Evolutionary conservation across 2,329 filamentous ascomycete genomes (phyloP).

Genomic region (Fusarium aywerte): DNA sequence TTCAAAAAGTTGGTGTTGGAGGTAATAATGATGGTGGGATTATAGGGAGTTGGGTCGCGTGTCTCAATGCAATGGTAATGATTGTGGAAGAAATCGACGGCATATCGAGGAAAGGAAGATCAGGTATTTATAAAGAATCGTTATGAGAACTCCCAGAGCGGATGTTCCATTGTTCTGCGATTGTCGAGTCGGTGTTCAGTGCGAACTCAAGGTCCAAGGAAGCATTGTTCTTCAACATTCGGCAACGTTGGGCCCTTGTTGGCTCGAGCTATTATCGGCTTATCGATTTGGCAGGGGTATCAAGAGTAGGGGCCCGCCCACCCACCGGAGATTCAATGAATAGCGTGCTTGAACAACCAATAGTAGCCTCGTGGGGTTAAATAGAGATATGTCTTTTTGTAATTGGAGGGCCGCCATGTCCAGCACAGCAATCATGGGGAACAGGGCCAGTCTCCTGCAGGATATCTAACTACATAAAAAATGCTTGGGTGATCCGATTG

Average conservation of each 20-base stretch:
- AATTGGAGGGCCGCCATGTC: neutral
- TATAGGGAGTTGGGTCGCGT: conserved; percentile 45
- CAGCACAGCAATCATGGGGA: neutral
- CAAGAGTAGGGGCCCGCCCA: conserved; percentile 8
- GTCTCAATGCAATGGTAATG: conserved; percentile 34
- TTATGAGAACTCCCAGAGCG: conserved; percentile 19
- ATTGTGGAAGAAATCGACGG: conserved; percentile 24
- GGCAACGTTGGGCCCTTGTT: conserved; percentile 21
- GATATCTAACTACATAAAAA: neutral
- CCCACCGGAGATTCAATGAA: neutral
- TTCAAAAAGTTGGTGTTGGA: conserved; percentile 25
- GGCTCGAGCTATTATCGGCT: conserved; percentile 29
- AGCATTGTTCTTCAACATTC: conserved; percentile 38
- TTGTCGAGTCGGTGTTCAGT: conserved; percentile 28
- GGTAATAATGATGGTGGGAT: conserved; percentile 23
- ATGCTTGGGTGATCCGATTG: neutral
- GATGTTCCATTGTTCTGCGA: conserved; percentile 34
- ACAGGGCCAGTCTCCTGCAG: neutral
- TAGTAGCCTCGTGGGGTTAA: neutral
- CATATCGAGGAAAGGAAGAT: conserved; percentile 35
- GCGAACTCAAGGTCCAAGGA: conserved; percentile 21
- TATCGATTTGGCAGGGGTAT: conserved; percentile 41
- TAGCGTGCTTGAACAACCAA: conserved; percentile 1
- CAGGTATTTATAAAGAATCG: conserved; percentile 21
- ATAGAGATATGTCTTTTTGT: conserved; percentile 1